Percentiles rank a stretch among this genome's conserved stretches.
phyloP scores from a whole-genome alignment of 2,329 filamentous ascomycete genomes.

The Incumbomyces delicatus region DNA sequence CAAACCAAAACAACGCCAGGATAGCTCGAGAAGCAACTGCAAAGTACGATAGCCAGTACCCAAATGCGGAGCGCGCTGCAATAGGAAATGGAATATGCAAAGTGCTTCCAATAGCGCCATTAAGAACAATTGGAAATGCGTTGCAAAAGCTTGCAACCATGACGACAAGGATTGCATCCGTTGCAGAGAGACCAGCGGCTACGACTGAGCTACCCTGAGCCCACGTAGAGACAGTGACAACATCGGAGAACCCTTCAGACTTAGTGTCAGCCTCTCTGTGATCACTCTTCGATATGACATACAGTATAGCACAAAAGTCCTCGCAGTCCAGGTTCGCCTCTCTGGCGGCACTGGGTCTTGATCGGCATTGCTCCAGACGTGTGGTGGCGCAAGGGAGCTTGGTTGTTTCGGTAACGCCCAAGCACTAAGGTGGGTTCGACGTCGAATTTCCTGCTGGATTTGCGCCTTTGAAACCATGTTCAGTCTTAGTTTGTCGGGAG shows the following conservation, averaged over 20 bases:
- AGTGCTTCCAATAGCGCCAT: slow-evolving; percentile 44
- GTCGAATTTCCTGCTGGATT: no score
- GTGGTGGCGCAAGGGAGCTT: slow-evolving; percentile 8
- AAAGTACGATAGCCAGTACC: slow-evolving; percentile 45
- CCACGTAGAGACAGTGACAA: slow-evolving; percentile 8
- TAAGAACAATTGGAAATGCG: slow-evolving; percentile 46
- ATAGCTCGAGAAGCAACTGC: slow-evolving; percentile 44
- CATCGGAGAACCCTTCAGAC: slow-evolving; percentile 6
- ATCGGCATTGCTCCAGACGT: slow-evolving; percentile 38
- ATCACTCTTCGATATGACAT: no score
- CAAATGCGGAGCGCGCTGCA: slow-evolving; percentile 45
- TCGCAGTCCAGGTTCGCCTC: slow-evolving; percentile 13
- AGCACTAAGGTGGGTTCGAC: background rate
- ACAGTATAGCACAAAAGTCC: slow-evolving; percentile 10
- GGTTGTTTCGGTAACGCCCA: slow-evolving; percentile 11
- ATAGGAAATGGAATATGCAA: slow-evolving; percentile 49
- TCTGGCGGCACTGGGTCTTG: slow-evolving; percentile 32
- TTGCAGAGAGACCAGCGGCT: slow-evolving; percentile 26
- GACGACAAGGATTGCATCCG: slow-evolving; percentile 10
- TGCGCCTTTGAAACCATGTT: no score
- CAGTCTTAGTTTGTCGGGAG: no score
- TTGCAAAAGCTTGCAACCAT: slow-evolving; percentile 10
- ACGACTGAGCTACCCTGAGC: slow-evolving; percentile 22
- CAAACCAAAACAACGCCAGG: slow-evolving; percentile 52
- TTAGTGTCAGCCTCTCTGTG: background rate